phyloP scores from a whole-genome alignment of 176 grass and related monocot species.

The Eremochloa ophiuroides region DNA sequence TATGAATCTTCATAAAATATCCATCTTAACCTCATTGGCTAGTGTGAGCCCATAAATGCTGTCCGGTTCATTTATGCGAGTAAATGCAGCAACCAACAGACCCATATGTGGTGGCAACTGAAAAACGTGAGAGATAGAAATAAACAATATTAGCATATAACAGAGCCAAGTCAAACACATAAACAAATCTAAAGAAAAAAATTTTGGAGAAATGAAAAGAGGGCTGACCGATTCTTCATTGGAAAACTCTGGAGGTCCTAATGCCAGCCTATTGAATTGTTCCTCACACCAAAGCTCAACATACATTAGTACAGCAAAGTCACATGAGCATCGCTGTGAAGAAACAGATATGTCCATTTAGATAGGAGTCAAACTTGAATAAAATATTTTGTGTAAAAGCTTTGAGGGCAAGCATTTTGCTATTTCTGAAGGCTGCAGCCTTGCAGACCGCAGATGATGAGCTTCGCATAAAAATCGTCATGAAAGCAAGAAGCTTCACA shows the following conservation, averaged over 20 bases:
- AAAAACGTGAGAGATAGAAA: slow-evolving; percentile 36
- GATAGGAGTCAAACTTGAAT: not conserved
- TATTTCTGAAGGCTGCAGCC: not conserved
- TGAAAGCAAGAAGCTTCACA: not conserved
- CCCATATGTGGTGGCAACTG: slow-evolving; percentile 75
- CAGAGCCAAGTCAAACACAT: slow-evolving; percentile 23
- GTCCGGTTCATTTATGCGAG: slow-evolving; percentile 84
- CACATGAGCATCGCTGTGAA: slow-evolving; percentile 72
- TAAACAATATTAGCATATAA: not conserved
- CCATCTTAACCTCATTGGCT: slow-evolving; percentile 75
- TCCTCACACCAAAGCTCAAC: slow-evolving; percentile 94
- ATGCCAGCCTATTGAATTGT: slow-evolving; percentile 66
- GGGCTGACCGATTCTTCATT: slow-evolving; percentile 65
- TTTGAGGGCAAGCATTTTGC: not conserved
- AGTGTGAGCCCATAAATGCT: slow-evolving; percentile 88
- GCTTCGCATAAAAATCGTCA: not conserved
- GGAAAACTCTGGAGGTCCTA: slow-evolving; percentile 86
- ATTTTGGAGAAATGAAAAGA: slow-evolving; percentile 9
- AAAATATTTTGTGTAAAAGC: not conserved
- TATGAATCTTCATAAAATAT: slow-evolving; percentile 4
- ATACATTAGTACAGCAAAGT: slow-evolving; percentile 80
- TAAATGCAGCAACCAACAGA: slow-evolving; percentile 71
- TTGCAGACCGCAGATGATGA: not conserved
- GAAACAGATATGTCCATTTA: slow-evolving; percentile 9
- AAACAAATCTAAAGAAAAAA: slow-evolving; percentile 12